Base-by-base conservation (phyloP, 495 filamentous ascomycete genomes). In the Penicillium cataractarum region DNA sequence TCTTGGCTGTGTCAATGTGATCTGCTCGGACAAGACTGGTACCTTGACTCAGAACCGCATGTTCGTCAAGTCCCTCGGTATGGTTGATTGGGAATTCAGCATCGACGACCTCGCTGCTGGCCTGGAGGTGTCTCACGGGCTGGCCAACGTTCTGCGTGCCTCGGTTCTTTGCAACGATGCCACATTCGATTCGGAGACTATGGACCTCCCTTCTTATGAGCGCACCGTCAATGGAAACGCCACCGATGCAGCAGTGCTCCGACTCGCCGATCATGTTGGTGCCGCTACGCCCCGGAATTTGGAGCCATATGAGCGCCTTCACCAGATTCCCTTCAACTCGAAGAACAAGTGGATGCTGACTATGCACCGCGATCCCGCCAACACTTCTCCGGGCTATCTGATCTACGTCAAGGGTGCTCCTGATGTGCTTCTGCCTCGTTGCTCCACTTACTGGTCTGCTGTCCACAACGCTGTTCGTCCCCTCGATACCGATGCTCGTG, bases 11-110 rank as follows among this genome's bases (percentile, higher is more conserved):
- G 89, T 92, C 13, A 87, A 83, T 17, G 84, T 90, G 9, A 86
- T 90, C 51, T 90, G 88, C 71, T 89, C 84, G 1, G 88, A 91
- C 70, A 92, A 90, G 72, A 91, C 88, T 0, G 89, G 89, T 21
- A 91, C 89, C 0, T 71, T 91, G 48, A 90, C 89, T 2, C 71
- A 82, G 63, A 81, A 85, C 68, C 71, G 80, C 65, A 80, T 84
- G 82, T 72, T 73, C 53, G 76, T 81, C 40, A 80, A 74, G 52
- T 77, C 76, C 9, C 58, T 80, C 31, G 74, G 73, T 19, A 73
- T 78, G 49, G 69, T 76, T 6, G 73, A 80, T 44, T 65, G 70
- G 54, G 71, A 69, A 32, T 67, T 72, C 33, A 70, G 57, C 4
- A 57, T 68, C 21, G 61, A 76, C 0, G 67, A 74, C 55, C 31